These are phyloP conservation scores for Lipomyces yamanashiensis DNA, from an alignment of 805 yeast genomes.

Conservation along the genomic window DNA sequence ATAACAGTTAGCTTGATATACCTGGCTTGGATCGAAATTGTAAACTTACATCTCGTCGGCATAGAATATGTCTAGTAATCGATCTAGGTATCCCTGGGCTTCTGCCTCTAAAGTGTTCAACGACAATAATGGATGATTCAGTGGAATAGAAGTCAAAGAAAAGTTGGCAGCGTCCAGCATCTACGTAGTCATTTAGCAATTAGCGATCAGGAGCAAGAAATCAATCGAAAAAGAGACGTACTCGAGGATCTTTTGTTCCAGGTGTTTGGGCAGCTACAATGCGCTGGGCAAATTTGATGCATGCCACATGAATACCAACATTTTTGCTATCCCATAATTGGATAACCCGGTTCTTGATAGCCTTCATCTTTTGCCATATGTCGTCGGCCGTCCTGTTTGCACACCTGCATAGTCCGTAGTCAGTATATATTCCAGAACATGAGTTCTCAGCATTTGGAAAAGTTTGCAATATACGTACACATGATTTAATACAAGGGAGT, in stretches of 20 bases:
- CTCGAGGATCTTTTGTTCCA: slow-evolving; percentile 46
- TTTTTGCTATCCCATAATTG: slow-evolving; percentile 56
- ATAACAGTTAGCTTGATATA: not conserved
- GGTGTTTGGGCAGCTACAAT: slow-evolving; percentile 60
- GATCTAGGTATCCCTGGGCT: slow-evolving; percentile 69
- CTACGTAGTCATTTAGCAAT: not conserved
- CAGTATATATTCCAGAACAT: not conserved
- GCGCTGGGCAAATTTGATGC: slow-evolving; percentile 72
- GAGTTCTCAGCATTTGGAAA: no score
- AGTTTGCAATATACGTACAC: slow-evolving; percentile 38
- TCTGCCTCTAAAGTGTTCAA: slow-evolving; percentile 65
- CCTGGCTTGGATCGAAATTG: not conserved
- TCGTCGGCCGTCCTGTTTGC: slow-evolving; percentile 45
- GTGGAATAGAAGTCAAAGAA: slow-evolving; percentile 56
- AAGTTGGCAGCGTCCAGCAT: slow-evolving; percentile 45
- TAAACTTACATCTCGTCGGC: slow-evolving; percentile 54
- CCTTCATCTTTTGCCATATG: slow-evolving; percentile 61
- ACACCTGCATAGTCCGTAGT: slow-evolving; percentile 38
- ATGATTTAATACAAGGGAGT: slow-evolving; percentile 53
- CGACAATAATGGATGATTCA: slow-evolving; percentile 69
- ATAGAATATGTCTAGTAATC: slow-evolving; percentile 59
- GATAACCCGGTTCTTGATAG: slow-evolving; percentile 64
- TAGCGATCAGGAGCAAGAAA: not conserved
- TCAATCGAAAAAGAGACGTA: slow-evolving; percentile 14
- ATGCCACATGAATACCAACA: slow-evolving; percentile 65